phyloP scores from a whole-genome alignment of 2,329 filamentous ascomycete genomes.

The Daldinia sp. region DNA sequence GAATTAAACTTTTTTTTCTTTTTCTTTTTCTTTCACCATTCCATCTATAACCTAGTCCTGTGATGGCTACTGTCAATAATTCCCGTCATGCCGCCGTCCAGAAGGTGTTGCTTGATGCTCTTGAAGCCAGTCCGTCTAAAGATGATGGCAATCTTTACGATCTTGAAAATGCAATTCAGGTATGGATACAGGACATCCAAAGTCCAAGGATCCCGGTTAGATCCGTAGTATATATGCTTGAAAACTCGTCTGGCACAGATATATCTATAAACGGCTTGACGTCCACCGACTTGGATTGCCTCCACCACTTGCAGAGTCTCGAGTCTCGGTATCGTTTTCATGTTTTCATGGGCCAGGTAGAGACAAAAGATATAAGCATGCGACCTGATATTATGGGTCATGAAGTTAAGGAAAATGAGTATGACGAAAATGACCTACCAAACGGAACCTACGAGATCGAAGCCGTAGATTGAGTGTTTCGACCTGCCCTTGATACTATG shows the following conservation, averaged over 20 bases:
- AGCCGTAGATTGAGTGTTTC: constrained; percentile 3
- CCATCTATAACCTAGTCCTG: no score
- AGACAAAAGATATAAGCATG: constrained; percentile 8
- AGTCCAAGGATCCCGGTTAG: background rate
- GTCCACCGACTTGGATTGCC: background rate
- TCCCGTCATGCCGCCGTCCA: constrained; percentile 3
- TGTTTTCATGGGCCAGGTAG: constrained; percentile 15
- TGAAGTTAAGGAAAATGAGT: constrained; percentile 1
- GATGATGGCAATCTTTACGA: background rate
- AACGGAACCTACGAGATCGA: background rate
- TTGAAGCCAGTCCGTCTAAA: constrained; percentile 2
- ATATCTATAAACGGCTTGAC: constrained; percentile 3
- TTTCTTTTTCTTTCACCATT: no score
- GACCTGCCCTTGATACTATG: background rate
- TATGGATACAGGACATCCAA: no score
- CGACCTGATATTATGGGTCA: background rate
- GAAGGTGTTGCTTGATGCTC: background rate
- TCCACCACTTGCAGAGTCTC: constrained; percentile 7
- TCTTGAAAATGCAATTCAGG: background rate
- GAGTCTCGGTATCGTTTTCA: constrained; percentile 7
- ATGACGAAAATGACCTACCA: background rate
- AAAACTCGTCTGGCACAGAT: constrained; percentile 7
- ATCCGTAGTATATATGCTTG: constrained; percentile 8
- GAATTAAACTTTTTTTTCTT: no score
- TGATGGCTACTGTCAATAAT: no score